These are phyloP conservation scores for Saccharomyces jurei DNA, from an alignment of 805 yeast species.

Conservation along the genomic window DNA sequence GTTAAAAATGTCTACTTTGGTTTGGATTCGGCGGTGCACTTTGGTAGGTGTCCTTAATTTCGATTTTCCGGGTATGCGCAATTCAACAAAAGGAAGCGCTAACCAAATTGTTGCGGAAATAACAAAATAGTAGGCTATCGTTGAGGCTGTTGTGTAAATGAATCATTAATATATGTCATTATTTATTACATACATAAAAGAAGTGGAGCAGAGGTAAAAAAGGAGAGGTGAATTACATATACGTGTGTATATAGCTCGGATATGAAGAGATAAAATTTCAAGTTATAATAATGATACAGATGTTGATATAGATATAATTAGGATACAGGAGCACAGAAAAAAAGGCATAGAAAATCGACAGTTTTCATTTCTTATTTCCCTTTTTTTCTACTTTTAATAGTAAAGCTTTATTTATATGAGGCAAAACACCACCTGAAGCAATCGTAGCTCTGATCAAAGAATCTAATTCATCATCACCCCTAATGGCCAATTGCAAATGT, in stretches of 20 bases:
- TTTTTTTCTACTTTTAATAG: constrained; percentile 68
- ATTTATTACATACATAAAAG: not conserved
- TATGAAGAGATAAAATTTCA: not conserved
- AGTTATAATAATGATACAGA: not conserved
- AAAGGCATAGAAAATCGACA: not conserved
- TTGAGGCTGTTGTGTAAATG: not conserved
- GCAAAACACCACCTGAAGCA: constrained; percentile 97
- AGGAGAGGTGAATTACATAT: not conserved
- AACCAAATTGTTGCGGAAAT: not conserved
- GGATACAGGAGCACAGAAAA: not conserved
- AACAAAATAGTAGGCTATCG: not conserved
- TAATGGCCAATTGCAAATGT: constrained; percentile 91
- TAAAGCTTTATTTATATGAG: constrained; percentile 80
- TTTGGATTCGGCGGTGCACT: not conserved
- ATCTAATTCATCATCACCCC: constrained; percentile 97
- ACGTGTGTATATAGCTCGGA: not conserved
- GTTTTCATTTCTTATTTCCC: constrained; percentile 13
- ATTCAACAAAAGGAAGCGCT: not conserved
- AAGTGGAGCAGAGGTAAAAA: not conserved
- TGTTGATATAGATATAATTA: not conserved
- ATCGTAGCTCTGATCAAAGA: constrained; percentile 89
- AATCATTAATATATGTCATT: not conserved
- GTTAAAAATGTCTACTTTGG: not conserved
- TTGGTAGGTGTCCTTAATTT: not conserved
- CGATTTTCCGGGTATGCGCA: not conserved